Base-by-base conservation (phyloP, 192 early-diverging fungal genomes). In the Rhizophlyctis rosea region DNA sequence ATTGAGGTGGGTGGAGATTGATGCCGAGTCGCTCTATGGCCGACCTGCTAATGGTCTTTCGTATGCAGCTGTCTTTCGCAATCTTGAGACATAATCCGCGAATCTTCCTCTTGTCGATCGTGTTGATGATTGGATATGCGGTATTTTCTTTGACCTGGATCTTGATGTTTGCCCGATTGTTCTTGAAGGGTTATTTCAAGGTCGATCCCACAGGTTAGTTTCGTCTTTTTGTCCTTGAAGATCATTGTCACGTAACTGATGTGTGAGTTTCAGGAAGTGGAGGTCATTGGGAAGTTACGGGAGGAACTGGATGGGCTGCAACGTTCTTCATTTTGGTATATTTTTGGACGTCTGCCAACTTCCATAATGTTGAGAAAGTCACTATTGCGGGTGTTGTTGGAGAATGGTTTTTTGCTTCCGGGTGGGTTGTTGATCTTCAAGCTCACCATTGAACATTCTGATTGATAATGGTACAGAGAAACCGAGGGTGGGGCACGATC, bases 351-450 rank as follows among this genome's bases (percentile, higher is more conserved):
- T 76, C 84, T 0, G 80, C 84, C 4, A 69, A 90, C 1, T 64
- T 91, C n/a, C 74, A 81, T 29, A 87, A 87, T 55, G 68, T 90
- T 18, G 87, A 90, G 69, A 87, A 84, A 68, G 79, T 84, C 21
- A 80, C 80, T 4, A 71, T 91, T 50, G 74, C 87, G 5, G 82
- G 84, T 5, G 83, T 88, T 7, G 87, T 88, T 11, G 87, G 87
- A 2, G 78, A 90, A 70, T 91, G 90, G 90, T 91, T 90, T 65
- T 91, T 91, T 55, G 7, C 23, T 53, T 23, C 7, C 51, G 23
- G 7, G 51, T 7, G 7, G 51, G 16, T 14, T 9, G 25, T 53
- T 7, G 11, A 14, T 14, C 21, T 54, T 25, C 18, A 29, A 23
- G 52, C 23, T 29, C 29, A 25, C 29, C 18, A 1, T 23, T 18